phyloP scores from a whole-genome alignment of 140 eudicot genomes.

The Ambrosia hybrid region DNA sequence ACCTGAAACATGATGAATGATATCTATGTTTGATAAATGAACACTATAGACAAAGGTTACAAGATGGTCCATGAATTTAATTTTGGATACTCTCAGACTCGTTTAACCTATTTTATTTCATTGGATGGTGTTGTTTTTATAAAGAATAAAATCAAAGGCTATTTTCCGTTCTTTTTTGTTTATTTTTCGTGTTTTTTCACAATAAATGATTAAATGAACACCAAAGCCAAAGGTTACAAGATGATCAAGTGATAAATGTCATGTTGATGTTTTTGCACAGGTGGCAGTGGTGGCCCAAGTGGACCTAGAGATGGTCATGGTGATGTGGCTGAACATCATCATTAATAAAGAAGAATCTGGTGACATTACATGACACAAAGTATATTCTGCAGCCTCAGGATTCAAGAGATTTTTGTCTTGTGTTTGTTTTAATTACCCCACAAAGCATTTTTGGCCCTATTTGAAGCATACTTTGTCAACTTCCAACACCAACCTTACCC shows the following conservation, averaged over 20 bases:
- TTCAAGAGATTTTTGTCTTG: constrained; percentile 22
- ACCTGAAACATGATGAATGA: too few species aligned
- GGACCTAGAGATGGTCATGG: constrained; percentile 37
- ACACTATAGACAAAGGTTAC: too few species aligned
- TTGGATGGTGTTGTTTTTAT: too few species aligned
- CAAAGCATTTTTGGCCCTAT: constrained; percentile 22
- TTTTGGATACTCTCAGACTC: too few species aligned
- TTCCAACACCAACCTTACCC: neutral
- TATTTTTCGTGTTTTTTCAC: too few species aligned
- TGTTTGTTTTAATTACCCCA: constrained; percentile 23
- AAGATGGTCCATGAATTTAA: too few species aligned
- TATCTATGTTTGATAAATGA: too few species aligned
- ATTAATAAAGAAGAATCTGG: constrained; percentile 61
- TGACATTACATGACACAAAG: constrained; percentile 40
- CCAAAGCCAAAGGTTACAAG: neutral
- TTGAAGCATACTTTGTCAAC: constrained; percentile 16
- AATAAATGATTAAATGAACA: too few species aligned
- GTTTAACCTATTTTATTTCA: too few species aligned
- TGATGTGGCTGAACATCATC: constrained; percentile 59
- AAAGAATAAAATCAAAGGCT: too few species aligned
- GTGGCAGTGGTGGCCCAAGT: constrained; percentile 85
- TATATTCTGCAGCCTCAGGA: constrained; percentile 46
- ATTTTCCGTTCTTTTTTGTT: too few species aligned
- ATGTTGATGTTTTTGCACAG: neutral
- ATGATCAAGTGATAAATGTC: neutral